Evolutionary conservation across 176 grass and related monocot genomes (phyloP).

Genomic region (Phragmites australis): DNA sequence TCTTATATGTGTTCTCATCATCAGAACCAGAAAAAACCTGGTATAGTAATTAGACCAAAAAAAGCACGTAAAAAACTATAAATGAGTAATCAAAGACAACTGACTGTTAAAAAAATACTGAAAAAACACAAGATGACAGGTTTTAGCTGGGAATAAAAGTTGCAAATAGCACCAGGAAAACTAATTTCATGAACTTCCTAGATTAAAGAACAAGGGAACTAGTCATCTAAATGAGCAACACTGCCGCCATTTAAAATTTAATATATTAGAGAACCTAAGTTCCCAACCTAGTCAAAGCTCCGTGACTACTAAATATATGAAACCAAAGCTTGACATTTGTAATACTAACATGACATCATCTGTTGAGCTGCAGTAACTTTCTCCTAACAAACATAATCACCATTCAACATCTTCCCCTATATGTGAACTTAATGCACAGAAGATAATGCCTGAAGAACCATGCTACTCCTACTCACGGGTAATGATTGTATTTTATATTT

Average conservation of each 20-base stretch:
- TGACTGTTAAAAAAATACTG: too few relatives aligned
- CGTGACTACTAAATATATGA: neutral
- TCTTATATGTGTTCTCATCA: slow-evolving; percentile 47
- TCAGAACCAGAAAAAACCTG: slow-evolving; percentile 71
- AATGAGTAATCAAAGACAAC: slow-evolving; percentile 6
- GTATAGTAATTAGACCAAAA: slow-evolving; percentile 24
- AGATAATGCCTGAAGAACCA: slow-evolving; percentile 14
- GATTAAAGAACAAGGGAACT: neutral
- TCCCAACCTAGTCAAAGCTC: slow-evolving; percentile 7
- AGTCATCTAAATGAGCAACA: slow-evolving; percentile 8
- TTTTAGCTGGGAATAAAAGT: slow-evolving; percentile 17
- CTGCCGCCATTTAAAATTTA: neutral
- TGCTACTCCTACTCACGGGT: neutral
- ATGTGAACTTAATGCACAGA: neutral
- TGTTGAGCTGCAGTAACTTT: neutral
- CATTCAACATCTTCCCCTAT: neutral
- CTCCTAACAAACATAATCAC: neutral
- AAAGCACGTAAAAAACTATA: neutral
- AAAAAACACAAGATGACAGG: slow-evolving; percentile 15
- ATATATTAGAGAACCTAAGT: neutral
- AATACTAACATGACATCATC: neutral
- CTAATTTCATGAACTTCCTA: slow-evolving; percentile 25
- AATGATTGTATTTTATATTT: neutral
- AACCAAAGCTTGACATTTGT: slow-evolving; percentile 16
- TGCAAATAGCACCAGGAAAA: neutral